These are phyloP conservation scores for Phytophthora idaei DNA, from an alignment of 352 stramenopile genomes.

Conservation along the genomic window DNA sequence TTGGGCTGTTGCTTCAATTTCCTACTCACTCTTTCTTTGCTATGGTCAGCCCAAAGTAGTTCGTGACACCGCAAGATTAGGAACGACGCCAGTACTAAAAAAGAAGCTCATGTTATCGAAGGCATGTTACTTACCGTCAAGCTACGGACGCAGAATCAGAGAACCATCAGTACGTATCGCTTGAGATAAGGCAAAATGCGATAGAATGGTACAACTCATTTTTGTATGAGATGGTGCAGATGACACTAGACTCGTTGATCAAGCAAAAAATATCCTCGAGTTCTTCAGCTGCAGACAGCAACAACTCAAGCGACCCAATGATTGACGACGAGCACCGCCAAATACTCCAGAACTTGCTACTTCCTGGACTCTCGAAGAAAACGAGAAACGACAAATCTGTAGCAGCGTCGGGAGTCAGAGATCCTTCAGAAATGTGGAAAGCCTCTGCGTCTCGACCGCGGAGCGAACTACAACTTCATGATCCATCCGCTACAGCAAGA, in stretches of 20 bases:
- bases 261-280: conserved; percentile 28
- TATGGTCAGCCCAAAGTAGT: conserved; percentile 14
- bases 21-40: not conserved
- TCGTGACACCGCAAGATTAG: conserved; percentile 14
- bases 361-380: conserved; percentile 21
- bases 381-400: conserved; percentile 5
- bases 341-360: conserved; percentile 21
- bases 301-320: conserved; percentile 12
- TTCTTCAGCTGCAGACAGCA: conserved; percentile 1
- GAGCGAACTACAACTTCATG: not conserved
- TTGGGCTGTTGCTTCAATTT: not conserved
- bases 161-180: conserved; percentile 43
- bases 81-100: conserved; percentile 27
- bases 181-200: too few species aligned
- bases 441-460: conserved; percentile 12
- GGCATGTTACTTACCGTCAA: conserved; percentile 41
- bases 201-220: not conserved
- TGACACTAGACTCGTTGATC: conserved; percentile 60
- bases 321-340: conserved; percentile 25
- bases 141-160: conserved; percentile 34
- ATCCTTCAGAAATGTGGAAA: conserved; percentile 43
- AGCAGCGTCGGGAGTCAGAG: conserved; percentile 3
- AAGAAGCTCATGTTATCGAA: conserved; percentile 54
- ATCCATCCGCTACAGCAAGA: conserved; percentile 31
- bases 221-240: conserved; percentile 22